Evolutionary conservation across 352 stramenopile genomes (phyloP).

Genomic region (Phytophthora gonapodyides): DNA sequence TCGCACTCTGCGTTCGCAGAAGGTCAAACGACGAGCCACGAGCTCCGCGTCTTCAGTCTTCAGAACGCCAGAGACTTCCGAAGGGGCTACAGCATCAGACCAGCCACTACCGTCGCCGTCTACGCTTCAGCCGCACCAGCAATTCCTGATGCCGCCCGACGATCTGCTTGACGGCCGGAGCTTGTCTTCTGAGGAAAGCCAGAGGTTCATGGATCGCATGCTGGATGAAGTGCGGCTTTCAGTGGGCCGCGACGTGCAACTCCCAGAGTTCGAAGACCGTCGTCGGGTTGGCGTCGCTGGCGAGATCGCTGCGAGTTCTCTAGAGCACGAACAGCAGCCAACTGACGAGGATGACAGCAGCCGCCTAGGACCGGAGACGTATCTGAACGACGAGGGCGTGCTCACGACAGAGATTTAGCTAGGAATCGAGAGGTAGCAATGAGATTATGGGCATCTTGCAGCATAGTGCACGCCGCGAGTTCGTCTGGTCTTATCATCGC

Average conservation of each 20-base stretch:
- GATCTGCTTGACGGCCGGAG: slow-evolving; percentile 48
- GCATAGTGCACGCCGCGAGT: too few relatives aligned
- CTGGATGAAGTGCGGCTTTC: slow-evolving; percentile 68
- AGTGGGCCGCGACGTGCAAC: slow-evolving; percentile 50
- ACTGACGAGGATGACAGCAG: slow-evolving; percentile 39
- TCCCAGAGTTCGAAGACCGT: slow-evolving; percentile 28
- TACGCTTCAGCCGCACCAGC: slow-evolving; percentile 20
- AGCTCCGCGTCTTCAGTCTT: slow-evolving; percentile 6
- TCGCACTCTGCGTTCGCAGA: slow-evolving; percentile 72
- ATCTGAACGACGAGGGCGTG: slow-evolving; percentile 73
- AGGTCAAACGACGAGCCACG: slow-evolving; percentile 60
- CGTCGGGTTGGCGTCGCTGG: slow-evolving; percentile 9
- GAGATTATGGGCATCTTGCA: slow-evolving; percentile 10
- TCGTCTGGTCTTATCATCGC: too few relatives aligned
- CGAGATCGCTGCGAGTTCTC: not conserved
- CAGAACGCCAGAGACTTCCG: slow-evolving; percentile 9
- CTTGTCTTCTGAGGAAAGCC: slow-evolving; percentile 68
- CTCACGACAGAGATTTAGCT: slow-evolving; percentile 67
- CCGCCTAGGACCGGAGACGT: slow-evolving; percentile 59
- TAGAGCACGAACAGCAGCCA: slow-evolving; percentile 16
- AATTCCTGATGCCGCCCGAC: slow-evolving; percentile 52
- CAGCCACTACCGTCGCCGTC: slow-evolving; percentile 15
- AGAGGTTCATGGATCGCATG: slow-evolving; percentile 84
- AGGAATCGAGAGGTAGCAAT: not conserved
- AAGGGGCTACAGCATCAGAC: slow-evolving; percentile 1